A percentile compares a stretch with the other conserved stretches of the same genome.
These are phyloP conservation scores for Pseudomonodictys pantanalensis DNA, from an alignment of 495 filamentous ascomycete genomes.

Conservation along the genomic window DNA sequence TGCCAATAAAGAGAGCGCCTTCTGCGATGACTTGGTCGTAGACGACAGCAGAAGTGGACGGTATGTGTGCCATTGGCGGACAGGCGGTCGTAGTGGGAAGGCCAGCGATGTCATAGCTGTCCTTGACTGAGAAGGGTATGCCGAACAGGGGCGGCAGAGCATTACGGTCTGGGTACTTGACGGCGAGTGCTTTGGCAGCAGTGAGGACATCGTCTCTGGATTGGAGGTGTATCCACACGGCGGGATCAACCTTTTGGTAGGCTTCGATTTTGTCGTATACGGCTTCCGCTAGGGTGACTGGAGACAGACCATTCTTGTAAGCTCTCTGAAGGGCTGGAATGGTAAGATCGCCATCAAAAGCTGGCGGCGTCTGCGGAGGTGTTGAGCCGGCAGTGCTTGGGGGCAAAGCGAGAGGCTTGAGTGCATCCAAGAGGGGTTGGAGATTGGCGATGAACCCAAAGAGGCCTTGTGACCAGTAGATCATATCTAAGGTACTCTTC, in stretches of 20 bases:
- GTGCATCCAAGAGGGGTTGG: slow-evolving; percentile 36
- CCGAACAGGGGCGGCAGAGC: slow-evolving; percentile 59
- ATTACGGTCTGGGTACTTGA: slow-evolving; percentile 44
- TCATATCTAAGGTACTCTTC: slow-evolving; percentile 44
- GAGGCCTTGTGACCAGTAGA: slow-evolving; percentile 49
- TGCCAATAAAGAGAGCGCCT: slow-evolving; percentile 63
- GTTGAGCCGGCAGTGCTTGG: slow-evolving; percentile 16
- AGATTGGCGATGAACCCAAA: slow-evolving; percentile 51
- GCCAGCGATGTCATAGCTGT: slow-evolving; percentile 59
- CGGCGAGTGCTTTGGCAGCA: slow-evolving; percentile 46
- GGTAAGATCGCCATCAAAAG: slow-evolving; percentile 46
- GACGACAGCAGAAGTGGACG: slow-evolving; percentile 43
- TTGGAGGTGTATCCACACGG: slow-evolving; percentile 55
- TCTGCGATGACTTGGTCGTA: slow-evolving; percentile 42
- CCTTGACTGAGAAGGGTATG: slow-evolving; percentile 63
- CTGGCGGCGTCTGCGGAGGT: slow-evolving; percentile 38
- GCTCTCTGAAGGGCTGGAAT: slow-evolving; percentile 41
- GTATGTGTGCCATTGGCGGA: slow-evolving; percentile 51
- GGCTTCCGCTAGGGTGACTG: slow-evolving; percentile 42
- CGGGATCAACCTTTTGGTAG: slow-evolving; percentile 49
- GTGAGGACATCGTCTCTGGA: slow-evolving; percentile 42
- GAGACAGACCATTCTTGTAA: slow-evolving; percentile 47
- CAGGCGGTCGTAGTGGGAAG: slow-evolving; percentile 60
- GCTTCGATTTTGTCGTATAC: slow-evolving; percentile 35
- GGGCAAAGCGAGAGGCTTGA: slow-evolving; percentile 19